Conservation (phyloP, 2,329 filamentous ascomycete species). For the Monosporascus ibericus region DNA sequence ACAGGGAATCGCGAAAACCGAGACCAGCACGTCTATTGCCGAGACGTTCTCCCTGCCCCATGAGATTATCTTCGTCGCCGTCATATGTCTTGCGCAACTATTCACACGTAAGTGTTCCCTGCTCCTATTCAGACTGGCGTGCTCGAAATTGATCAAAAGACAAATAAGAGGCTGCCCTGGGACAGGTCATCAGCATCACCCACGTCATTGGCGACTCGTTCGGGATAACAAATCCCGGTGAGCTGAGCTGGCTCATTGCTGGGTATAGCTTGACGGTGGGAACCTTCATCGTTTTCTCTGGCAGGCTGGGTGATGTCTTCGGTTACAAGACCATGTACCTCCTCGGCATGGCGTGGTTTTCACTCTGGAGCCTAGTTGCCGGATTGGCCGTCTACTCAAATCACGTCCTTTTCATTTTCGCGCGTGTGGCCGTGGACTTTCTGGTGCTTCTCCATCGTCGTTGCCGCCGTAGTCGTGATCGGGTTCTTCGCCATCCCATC, state of each 20-base stretch:
- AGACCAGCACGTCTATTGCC: conserved; percentile 11
- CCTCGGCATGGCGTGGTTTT: conserved; percentile 35
- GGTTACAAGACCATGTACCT: conserved; percentile 40
- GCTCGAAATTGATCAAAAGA: conserved; percentile 1
- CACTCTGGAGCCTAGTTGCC: conserved; percentile 32
- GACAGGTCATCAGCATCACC: conserved; percentile 19
- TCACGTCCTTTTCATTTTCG: conserved; percentile 35
- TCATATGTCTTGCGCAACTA: conserved; percentile 15
- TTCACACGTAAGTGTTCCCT: conserved; percentile 13
- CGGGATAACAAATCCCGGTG: conserved; percentile 27
- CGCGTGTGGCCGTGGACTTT: conserved; percentile 34
- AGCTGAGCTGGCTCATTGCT: conserved; percentile 38
- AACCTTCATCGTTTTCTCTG: conserved; percentile 40
- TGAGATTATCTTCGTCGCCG: conserved; percentile 13
- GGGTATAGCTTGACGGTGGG: conserved; percentile 39
- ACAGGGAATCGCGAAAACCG: conserved; percentile 3
- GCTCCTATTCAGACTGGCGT: background rate
- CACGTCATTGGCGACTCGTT: conserved; percentile 38
- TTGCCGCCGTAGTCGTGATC: conserved; percentile 17
- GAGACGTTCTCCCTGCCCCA: conserved; percentile 11
- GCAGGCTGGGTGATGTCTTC: conserved; percentile 39
- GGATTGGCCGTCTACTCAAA: conserved; percentile 28
- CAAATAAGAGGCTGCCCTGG: conserved; percentile 12
- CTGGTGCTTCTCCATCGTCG: conserved; percentile 21
- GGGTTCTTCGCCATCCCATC: conserved; percentile 12